Evolutionary conservation across 2,329 filamentous ascomycete genomes (phyloP), one percentile per base, ranked within the genome.

Genomic region (Fusarium brachygibbosum): DNA sequence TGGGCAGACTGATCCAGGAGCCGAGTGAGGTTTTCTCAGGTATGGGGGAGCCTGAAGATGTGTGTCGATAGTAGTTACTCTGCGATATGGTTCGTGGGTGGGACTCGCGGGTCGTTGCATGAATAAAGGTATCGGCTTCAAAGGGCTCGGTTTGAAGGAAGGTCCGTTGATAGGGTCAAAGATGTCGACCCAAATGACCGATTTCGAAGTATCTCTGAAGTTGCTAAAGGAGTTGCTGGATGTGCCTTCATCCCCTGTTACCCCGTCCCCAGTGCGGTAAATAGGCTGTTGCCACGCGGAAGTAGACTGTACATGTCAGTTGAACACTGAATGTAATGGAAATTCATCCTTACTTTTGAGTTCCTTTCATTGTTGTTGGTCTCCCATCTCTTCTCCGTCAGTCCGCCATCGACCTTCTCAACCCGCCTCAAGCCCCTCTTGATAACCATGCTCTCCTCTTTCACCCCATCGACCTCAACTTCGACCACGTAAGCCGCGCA

Each of bases 81-180:
- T 54, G 21, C 34, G 66, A 29, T 55, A 67, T 49, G 28, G 21
- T 25, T 54, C 58, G 40, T 17, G 41, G 11, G 41, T 69, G 12
- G 72, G 61, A 17, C 52, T 72, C 16, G 73, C 70, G 3, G 62
- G 31, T 74, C 71, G 62, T 45, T 78, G 79, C 82, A 86, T 86
- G 74, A 82, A 84, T 16, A 69, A 61, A 0, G 86, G 86, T 13
- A 88, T 80, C 2, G 85, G 84, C 63, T 88, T 88, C 13, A 84
- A 79, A 6, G 79, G 81, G 53, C 80, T 82, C 3, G 84, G 83
- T 63, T 77, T 79, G 70, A 87, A 88, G 3, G 82, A 78, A 6
- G 79, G 76, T 12, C 80, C 76, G 16, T 82, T 80, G 13, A 87
- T 63, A 0, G 86, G 86, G 63, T 88, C 82, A 29, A 77, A 76